These are phyloP conservation scores for Euphrasia arctica DNA, from an alignment of 305 asterid genomes.

Conservation along the genomic window DNA sequence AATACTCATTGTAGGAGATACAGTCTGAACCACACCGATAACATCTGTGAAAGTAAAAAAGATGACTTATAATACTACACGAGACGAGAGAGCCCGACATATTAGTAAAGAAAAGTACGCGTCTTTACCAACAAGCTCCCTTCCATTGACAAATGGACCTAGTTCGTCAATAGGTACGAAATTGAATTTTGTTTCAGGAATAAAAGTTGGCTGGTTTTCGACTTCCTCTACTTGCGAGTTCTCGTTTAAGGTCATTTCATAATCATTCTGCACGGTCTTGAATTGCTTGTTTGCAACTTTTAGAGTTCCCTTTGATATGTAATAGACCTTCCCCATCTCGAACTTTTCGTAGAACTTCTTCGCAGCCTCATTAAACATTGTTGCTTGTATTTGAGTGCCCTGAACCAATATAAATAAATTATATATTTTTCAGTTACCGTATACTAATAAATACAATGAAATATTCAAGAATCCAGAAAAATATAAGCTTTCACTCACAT, in stretches of 20 bases:
- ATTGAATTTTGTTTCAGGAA: conserved; percentile 71
- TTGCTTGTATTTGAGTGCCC: conserved; percentile 99
- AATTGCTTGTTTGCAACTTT: conserved; percentile 87
- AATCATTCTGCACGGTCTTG: conserved; percentile 79
- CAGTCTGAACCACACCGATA: conserved; percentile 79
- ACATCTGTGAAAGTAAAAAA: conserved; percentile 46
- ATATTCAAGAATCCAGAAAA: background rate
- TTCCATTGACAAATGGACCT: conserved; percentile 78
- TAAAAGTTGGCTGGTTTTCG: conserved; percentile 52
- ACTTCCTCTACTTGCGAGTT: conserved; percentile 78
- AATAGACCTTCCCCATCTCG: conserved; percentile 85
- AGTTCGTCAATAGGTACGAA: conserved; percentile 84
- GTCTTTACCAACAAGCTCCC: conserved; percentile 78
- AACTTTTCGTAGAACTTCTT: conserved; percentile 78
- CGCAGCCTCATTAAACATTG: conserved; percentile 94
- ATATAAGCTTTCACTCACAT: conserved; percentile 43
- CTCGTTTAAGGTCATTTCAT: conserved; percentile 92
- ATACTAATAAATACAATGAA: background rate
- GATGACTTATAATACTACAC: conserved; percentile 8
- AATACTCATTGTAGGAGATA: conserved; percentile 74
- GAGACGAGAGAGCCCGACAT: background rate
- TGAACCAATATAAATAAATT: conserved; percentile 28
- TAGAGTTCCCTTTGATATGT: conserved; percentile 78
- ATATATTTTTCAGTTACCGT: background rate
- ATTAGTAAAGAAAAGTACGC: background rate